Evolutionary conservation across 106 monocot species (phyloP), one percentile per base, ranked within the genome.

Genomic region (Vanilla planifolia): DNA sequence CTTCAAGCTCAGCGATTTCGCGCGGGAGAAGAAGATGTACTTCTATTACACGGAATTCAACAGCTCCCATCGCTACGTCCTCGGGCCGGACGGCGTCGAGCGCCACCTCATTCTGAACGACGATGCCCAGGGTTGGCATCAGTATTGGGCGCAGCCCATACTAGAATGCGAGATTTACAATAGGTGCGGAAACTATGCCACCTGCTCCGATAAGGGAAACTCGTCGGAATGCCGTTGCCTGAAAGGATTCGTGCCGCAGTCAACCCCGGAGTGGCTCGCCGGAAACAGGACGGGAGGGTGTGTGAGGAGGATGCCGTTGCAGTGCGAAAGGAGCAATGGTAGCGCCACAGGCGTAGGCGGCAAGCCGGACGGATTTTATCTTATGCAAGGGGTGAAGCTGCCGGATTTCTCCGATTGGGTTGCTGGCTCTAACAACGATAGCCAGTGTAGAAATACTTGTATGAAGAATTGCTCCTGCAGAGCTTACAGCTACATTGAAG

Each of bases 381-480:
- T 40, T 51, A 21, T 84, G 32, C 33, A 61, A 19, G 58, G 66
- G 15, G 63, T 79, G 71, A 84, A 79, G 71, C 51, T 84, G 68
- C 84, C 84, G 23, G 75, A 79, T 21, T 37, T 79, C 6, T 75
- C 84, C 3, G 32, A 67, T 14, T 75, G 67, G 75, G n/a, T 48
- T 16, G 4, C 4, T 2, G 33, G 46, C 11, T 50, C 57, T 40
- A n/a, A 3, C 6, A 45, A 51, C 45, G 39, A 19, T 40, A 21
- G 46, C 4, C 46, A 50, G 11, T 84, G 84, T 41, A 19, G 19
- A 15, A 30, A 57, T 5, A n/a, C 15, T 21, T 84, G 84, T 43
- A 8, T 68, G 46, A 55, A 3, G 5, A 79, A 84, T 33, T 79
- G 79, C 40, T 84, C 84, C 4, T 84, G 84, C 33, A 75, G 48